Conservation (phyloP, 352 stramenopile species). For the Elongisporangium anandrum region DNA sequence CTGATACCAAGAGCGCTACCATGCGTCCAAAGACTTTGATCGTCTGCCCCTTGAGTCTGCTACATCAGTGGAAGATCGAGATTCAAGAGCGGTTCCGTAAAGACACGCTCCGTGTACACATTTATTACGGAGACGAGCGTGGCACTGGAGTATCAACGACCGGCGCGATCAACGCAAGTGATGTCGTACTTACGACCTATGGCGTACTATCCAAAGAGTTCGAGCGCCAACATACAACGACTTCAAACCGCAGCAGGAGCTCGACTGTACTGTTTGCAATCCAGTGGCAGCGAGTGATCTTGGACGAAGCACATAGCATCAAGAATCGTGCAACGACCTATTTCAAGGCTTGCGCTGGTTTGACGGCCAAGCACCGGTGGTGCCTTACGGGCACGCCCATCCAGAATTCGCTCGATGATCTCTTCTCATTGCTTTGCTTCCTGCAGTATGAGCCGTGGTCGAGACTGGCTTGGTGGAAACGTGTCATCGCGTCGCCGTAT, state of each 20-base stretch:
- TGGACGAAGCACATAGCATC: slow-evolving; percentile 91
- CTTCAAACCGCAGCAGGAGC: too few species aligned
- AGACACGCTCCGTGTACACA: slow-evolving; percentile 41
- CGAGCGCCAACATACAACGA: slow-evolving; percentile 12
- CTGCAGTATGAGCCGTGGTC: slow-evolving; percentile 85
- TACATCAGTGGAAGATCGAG: slow-evolving; percentile 89
- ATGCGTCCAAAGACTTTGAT: slow-evolving; percentile 62
- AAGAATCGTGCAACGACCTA: slow-evolving; percentile 83
- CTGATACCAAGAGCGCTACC: slow-evolving; percentile 4
- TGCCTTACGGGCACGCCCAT: slow-evolving; percentile 90
- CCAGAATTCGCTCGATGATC: slow-evolving; percentile 86
- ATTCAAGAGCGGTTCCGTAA: slow-evolving; percentile 57
- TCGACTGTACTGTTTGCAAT: too few species aligned
- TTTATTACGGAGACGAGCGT: slow-evolving; percentile 77
- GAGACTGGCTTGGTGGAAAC: slow-evolving; percentile 75
- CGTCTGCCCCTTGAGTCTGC: slow-evolving; percentile 81
- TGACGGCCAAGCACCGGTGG: slow-evolving; percentile 74
- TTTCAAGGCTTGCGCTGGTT: slow-evolving; percentile 50
- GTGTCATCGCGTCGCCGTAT: slow-evolving; percentile 75
- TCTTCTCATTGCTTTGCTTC: slow-evolving; percentile 85
- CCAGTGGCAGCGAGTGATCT: slow-evolving; percentile 83
- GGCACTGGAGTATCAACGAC: slow-evolving; percentile 3
- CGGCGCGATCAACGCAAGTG: slow-evolving; percentile 25
- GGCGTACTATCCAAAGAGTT: slow-evolving; percentile 67
- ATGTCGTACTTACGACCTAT: slow-evolving; percentile 85